Conservation (phyloP, 176 grass and related monocot genomes). For the Tillandsia leiboldiana region DNA sequence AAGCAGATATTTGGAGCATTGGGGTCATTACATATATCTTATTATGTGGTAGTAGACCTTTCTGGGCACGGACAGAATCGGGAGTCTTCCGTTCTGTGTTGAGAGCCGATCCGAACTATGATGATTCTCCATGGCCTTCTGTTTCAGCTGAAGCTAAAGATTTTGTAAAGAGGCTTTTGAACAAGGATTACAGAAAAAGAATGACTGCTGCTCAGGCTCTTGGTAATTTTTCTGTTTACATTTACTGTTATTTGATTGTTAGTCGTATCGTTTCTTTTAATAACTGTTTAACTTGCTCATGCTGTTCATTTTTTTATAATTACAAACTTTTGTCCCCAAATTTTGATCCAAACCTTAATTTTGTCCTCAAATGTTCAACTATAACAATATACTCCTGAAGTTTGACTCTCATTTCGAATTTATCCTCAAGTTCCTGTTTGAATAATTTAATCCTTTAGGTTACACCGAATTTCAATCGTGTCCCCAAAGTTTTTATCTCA, state of each 20-base stretch:
- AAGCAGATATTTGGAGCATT: slow-evolving; percentile 28
- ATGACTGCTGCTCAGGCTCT: slow-evolving; percentile 28
- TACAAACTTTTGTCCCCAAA: not conserved
- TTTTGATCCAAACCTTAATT: too few relatives aligned
- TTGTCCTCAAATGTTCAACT: too few relatives aligned
- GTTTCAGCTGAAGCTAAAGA: slow-evolving; percentile 24
- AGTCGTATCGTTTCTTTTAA: not conserved
- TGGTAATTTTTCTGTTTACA: slow-evolving; percentile 1
- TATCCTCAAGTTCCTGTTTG: too few relatives aligned
- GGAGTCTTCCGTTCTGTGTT: slow-evolving; percentile 19
- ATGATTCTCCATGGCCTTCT: slow-evolving; percentile 18
- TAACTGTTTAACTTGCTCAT: not conserved
- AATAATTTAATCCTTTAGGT: too few relatives aligned
- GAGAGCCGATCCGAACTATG: slow-evolving; percentile 21
- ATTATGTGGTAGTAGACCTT: slow-evolving; percentile 25
- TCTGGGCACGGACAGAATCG: slow-evolving; percentile 27
- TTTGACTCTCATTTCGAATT: too few relatives aligned
- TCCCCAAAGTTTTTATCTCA: too few relatives aligned
- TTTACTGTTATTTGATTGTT: not conserved
- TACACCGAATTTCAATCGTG: too few relatives aligned
- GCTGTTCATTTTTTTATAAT: not conserved
- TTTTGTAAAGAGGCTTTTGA: slow-evolving; percentile 26
- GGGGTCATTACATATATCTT: slow-evolving; percentile 24
- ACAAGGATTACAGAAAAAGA: slow-evolving; percentile 27
- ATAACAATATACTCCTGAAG: too few relatives aligned